A percentile compares a stretch with the other conserved stretches of the same genome.
phyloP scores from a whole-genome alignment of 768 basidiomycete species.

The Russula sp. region DNA sequence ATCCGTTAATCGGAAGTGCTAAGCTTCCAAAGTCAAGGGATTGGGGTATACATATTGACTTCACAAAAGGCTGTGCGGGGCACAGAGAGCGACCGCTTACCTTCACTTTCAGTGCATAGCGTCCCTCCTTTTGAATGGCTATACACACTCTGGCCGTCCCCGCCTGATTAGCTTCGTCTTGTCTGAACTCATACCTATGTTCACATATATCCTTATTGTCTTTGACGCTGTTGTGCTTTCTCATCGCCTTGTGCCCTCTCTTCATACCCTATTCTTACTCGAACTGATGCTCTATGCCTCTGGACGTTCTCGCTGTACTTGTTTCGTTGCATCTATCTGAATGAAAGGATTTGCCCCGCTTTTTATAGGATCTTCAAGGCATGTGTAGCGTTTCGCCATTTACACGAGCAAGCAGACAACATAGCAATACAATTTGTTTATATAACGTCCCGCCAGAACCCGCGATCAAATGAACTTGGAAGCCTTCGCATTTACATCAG shows the following conservation, averaged over 20 bases:
- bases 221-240: neutral
- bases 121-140: neutral
- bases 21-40: neutral
- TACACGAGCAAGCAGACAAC: neutral
- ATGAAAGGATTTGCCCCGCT: neutral
- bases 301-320: neutral
- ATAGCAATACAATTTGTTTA: neutral
- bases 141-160: neutral
- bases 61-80: neutral
- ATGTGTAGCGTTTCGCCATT: neutral
- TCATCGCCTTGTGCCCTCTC: neutral
- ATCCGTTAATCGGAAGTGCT: neutral
- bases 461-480: constrained; percentile 13
- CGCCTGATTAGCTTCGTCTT: neutral
- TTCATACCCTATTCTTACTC: neutral
- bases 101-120: constrained; percentile 7
- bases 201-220: neutral
- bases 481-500: constrained; percentile 9
- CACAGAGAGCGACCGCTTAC: neutral
- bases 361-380: neutral
- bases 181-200: neutral
- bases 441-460: neutral
- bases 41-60: neutral
- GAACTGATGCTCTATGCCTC: neutral
- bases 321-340: neutral